Evolutionary conservation across 1,284 basidiomycete species (phyloP).

Genomic region (Boletus hoseneyae): DNA sequence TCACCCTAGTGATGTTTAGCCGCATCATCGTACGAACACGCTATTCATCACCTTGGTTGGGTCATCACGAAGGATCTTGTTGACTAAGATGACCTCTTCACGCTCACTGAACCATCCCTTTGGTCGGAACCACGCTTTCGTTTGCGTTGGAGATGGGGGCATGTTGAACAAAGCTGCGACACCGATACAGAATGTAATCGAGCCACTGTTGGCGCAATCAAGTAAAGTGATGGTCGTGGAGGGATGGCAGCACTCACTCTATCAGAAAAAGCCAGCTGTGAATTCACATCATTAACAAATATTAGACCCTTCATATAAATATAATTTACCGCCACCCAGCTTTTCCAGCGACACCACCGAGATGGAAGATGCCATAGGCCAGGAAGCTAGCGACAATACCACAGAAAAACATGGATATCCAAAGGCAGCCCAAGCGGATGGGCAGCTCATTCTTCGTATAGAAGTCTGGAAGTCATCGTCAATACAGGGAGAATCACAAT

Average conservation of each 20-base stretch:
- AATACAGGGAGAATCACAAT: background rate
- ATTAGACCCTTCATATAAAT: background rate
- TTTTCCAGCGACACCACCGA: conserved; percentile 53
- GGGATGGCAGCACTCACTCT: conserved; percentile 9
- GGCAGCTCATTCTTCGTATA: conserved; percentile 67
- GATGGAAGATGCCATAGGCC: conserved; percentile 58
- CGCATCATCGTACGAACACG: background rate
- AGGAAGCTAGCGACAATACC: conserved; percentile 55
- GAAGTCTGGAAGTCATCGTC: conserved; percentile 32
- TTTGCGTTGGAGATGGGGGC: conserved; percentile 67
- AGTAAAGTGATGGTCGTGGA: conserved; percentile 9
- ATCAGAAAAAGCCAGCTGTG: conserved; percentile 21
- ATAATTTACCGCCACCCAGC: conserved; percentile 52
- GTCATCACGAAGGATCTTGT: conserved; percentile 63
- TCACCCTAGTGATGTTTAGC: too few species aligned
- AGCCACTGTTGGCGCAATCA: conserved; percentile 32
- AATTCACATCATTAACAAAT: background rate
- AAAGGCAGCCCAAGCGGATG: conserved; percentile 63
- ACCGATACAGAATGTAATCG: conserved; percentile 53
- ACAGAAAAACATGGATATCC: conserved; percentile 51
- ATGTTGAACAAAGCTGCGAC: conserved; percentile 62
- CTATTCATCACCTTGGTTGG: conserved; percentile 47
- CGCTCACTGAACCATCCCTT: conserved; percentile 67
- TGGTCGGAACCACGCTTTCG: conserved; percentile 60
- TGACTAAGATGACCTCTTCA: conserved; percentile 52